Conservation (phyloP, 164 flowering plant species). For the Kingdonia uniflora region DNA sequence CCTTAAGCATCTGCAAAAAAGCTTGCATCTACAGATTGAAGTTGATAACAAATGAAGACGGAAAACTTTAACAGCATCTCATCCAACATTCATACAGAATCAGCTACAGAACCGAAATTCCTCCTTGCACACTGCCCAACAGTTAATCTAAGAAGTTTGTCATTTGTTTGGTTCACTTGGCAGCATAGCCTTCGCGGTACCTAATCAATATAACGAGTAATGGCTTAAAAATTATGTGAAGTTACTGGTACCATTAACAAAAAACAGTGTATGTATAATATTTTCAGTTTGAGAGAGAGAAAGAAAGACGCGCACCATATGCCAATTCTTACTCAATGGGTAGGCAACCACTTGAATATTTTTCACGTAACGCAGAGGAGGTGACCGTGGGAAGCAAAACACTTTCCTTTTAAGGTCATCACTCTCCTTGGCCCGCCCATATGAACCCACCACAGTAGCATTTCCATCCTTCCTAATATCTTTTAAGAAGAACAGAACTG, state of each 20-base stretch:
- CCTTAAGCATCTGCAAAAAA: not conserved
- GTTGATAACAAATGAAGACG: too few species aligned
- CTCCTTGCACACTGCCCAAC: constrained; percentile 44
- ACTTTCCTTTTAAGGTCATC: constrained; percentile 44
- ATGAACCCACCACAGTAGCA: constrained; percentile 32
- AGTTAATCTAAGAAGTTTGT: constrained; percentile 23
- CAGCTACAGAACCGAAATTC: constrained; percentile 15
- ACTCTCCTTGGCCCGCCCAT: constrained; percentile 24
- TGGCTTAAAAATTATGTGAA: not conserved
- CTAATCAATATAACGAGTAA: constrained; percentile 15
- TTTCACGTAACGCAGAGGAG: constrained; percentile 32
- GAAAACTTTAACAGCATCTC: constrained; percentile 3
- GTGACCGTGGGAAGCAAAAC: constrained; percentile 40
- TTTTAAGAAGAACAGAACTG: constrained; percentile 42
- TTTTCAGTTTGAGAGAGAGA: not conserved
- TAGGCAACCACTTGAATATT: constrained; percentile 30
- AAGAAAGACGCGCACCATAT: constrained; percentile 28
- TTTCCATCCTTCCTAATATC: constrained; percentile 31
- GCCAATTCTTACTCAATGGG: constrained; percentile 44
- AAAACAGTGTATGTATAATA: not conserved
- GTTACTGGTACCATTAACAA: not conserved
- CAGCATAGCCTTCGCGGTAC: constrained; percentile 49
- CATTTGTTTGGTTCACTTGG: constrained; percentile 25
- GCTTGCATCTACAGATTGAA: too few species aligned
- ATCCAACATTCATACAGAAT: constrained; percentile 17